Percentiles rank a stretch among this genome's conserved stretches.
Conservation (phyloP, 331 rosid species). For the Pyrus hybrid region DNA sequence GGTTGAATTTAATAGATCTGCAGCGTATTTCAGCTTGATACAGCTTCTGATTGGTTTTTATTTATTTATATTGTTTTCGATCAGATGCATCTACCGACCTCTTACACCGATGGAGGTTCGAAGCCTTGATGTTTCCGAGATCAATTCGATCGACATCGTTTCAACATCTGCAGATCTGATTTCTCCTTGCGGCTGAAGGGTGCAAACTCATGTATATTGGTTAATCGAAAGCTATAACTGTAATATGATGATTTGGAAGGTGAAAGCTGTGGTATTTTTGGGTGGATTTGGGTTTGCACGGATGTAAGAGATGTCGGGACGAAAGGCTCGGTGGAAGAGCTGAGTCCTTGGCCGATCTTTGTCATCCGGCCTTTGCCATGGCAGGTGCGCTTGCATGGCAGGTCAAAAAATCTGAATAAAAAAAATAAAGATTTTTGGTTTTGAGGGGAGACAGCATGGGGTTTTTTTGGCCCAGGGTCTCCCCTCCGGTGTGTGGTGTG, state of each 20-base stretch:
- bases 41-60: not conserved
- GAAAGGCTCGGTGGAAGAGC: conserved; percentile 2
- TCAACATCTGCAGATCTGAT: not conserved
- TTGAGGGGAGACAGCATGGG: conserved; percentile 72
- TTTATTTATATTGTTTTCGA: too few relatives aligned
- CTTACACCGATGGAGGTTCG: not conserved
- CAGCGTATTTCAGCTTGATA: not conserved
- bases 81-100: not conserved
- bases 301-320: conserved; percentile 49
- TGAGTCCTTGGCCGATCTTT: conserved; percentile 40
- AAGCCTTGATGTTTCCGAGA: not conserved
- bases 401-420: conserved; percentile 62
- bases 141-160: not conserved
- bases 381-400: conserved; percentile 99
- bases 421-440: conserved; percentile 24
- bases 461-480: conserved; percentile 52
- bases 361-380: conserved; percentile 99
- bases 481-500: conserved; percentile 44
- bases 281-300: not conserved
- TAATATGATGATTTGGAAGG: not conserved
- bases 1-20: not conserved
- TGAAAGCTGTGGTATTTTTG: not conserved
- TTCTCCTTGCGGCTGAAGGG: too few relatives aligned
- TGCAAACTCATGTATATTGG: not conserved
- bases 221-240: not conserved